A percentile compares a stretch with the other conserved stretches of the same genome.
Conservation (phyloP, 2,329 filamentous ascomycete genomes). For the Thielaviopsis ethacetica region DNA sequence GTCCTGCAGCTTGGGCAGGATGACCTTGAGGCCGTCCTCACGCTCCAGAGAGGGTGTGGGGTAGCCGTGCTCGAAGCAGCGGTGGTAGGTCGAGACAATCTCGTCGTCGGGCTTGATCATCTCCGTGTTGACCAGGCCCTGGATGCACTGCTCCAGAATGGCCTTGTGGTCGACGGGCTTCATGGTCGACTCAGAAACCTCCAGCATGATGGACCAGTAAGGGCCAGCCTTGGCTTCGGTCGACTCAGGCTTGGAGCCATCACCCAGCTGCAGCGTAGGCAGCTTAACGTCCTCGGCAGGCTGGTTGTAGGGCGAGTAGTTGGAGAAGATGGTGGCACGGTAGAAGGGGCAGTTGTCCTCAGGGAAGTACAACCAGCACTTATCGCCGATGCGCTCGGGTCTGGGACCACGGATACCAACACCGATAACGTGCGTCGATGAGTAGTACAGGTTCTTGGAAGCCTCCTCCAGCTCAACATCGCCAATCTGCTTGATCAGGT, state of each 20-base stretch:
- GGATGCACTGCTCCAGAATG: slow-evolving; percentile 78
- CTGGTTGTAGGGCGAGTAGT: slow-evolving; percentile 99
- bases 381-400: slow-evolving; percentile 93
- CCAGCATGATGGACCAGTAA: slow-evolving; percentile 99
- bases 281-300: slow-evolving; percentile 69
- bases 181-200: slow-evolving; percentile 88
- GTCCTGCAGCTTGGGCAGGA: slow-evolving; percentile 81
- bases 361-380: slow-evolving; percentile 99
- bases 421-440: slow-evolving; percentile 91
- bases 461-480: slow-evolving; percentile 57
- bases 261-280: slow-evolving; percentile 66
- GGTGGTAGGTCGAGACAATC: slow-evolving; percentile 96
- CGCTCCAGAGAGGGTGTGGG: slow-evolving; percentile 89
- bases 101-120: slow-evolving; percentile 86
- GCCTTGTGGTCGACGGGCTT: slow-evolving; percentile 84
- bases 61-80: slow-evolving; percentile 95
- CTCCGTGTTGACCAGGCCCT: slow-evolving; percentile 93
- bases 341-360: slow-evolving; percentile 99
- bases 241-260: slow-evolving; percentile 66
- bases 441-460: slow-evolving; percentile 84
- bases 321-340: slow-evolving; percentile 98
- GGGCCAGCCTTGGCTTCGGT: slow-evolving; percentile 67
- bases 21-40: slow-evolving; percentile 81
- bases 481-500: slow-evolving; percentile 71
- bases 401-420: slow-evolving; percentile 84